phyloP scores from a whole-genome alignment of 2,329 filamentous ascomycete species.

The Catunica adiposa region DNA sequence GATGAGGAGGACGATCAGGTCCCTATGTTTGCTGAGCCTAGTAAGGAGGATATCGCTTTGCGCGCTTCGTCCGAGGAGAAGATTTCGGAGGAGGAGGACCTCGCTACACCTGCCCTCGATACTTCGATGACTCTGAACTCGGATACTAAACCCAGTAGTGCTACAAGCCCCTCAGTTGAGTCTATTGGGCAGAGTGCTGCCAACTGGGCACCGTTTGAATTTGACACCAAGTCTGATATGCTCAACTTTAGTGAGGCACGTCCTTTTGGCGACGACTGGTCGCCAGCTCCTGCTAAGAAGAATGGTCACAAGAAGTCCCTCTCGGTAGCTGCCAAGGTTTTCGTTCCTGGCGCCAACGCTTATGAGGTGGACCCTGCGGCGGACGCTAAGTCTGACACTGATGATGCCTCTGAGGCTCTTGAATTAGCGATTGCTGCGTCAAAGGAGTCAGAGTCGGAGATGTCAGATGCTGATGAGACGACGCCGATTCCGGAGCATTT shows the following conservation, averaged over 20 bases:
- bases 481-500: constrained; percentile 15
- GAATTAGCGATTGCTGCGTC: not conserved
- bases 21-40: constrained; percentile 51
- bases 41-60: constrained; percentile 15
- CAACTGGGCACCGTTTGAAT: constrained; percentile 46
- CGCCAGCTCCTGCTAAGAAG: constrained; percentile 18
- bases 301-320: constrained; percentile 35
- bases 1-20: constrained; percentile 55
- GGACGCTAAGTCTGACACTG: constrained; percentile 16
- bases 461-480: constrained; percentile 8
- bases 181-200: constrained; percentile 33
- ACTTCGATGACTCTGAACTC: constrained; percentile 34
- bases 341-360: constrained; percentile 33
- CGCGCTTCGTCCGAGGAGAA: constrained; percentile 18
- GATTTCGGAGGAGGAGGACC: constrained; percentile 25
- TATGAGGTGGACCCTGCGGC: constrained; percentile 17
- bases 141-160: constrained; percentile 35
- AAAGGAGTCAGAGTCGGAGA: not conserved
- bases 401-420: constrained; percentile 14
- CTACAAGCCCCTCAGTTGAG: constrained; percentile 35
- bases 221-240: constrained; percentile 32
- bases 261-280: constrained; percentile 35
- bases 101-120: constrained; percentile 25
- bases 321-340: constrained; percentile 56
- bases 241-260: constrained; percentile 35